These are phyloP conservation scores for Clitopilus hobsonii DNA, from an alignment of 768 basidiomycete genomes.

Conservation along the genomic window DNA sequence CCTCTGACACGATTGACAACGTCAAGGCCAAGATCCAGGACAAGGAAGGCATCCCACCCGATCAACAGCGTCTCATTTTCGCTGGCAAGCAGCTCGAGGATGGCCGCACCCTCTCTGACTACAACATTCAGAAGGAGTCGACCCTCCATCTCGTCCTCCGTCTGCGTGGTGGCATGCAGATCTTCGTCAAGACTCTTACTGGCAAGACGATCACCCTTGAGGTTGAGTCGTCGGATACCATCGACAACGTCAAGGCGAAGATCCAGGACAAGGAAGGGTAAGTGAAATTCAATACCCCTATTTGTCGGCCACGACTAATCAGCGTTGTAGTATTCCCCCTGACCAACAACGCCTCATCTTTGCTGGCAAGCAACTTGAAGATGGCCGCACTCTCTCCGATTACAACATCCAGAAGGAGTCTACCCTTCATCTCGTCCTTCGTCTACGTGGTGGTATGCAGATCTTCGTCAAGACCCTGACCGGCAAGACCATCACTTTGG, in stretches of 20 bases:
- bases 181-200: slow-evolving; percentile 78
- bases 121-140: slow-evolving; percentile 95
- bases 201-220: slow-evolving; percentile 93
- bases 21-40: slow-evolving; percentile 84
- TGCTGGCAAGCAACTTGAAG: slow-evolving; percentile 90
- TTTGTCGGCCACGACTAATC: background rate
- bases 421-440: slow-evolving; percentile 76
- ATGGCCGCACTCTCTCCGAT: slow-evolving; percentile 85
- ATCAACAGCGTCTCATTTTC: slow-evolving; percentile 94
- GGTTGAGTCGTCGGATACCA: slow-evolving; percentile 83
- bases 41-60: slow-evolving; percentile 82
- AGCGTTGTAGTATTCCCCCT: slow-evolving; percentile 48
- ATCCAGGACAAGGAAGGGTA: slow-evolving; percentile 86
- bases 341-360: slow-evolving; percentile 91
- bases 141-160: slow-evolving; percentile 87
- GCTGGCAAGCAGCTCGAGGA: slow-evolving; percentile 96
- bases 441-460: slow-evolving; percentile 89
- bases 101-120: slow-evolving; percentile 84
- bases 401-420: slow-evolving; percentile 92
- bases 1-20: slow-evolving; percentile 72
- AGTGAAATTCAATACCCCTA: background rate
- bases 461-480: slow-evolving; percentile 87
- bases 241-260: slow-evolving; percentile 87
- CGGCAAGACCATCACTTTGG: slow-evolving; percentile 89
- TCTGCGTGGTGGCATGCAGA: slow-evolving; percentile 89